Base-by-base conservation (phyloP, 176 grass and related monocot genomes). In the Chrysopogon serrulatus region DNA sequence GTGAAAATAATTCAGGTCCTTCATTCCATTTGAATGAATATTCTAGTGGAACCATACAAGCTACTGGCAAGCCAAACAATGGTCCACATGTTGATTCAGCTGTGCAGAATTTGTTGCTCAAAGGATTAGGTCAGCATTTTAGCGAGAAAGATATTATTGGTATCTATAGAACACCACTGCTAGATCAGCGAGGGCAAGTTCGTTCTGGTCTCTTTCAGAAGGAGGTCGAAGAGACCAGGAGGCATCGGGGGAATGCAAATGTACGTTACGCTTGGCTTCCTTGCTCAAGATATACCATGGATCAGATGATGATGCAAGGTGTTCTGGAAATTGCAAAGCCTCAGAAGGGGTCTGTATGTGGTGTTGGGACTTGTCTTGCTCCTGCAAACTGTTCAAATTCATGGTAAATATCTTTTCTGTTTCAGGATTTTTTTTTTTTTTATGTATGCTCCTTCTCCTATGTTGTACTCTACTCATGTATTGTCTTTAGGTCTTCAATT, bases 201-300 rank as follows among this genome's bases (percentile, higher is more conserved):
- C 88, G 87, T n/a, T 89, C 78, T 72, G 85, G 76, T 76, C 45
- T 91, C 78, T 98, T 98, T 70, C 74, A 86, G 81, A 65, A 91
- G 77, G 87, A 93, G 77, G 69, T 95, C 16, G 85, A 95, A 79
- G 83, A 23, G 17, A 81, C 63, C 19, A 95, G 86, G 77, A 90
- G 57, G 24, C 48, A 47, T 1, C 93, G 96, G 48, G 93, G 93
- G 6, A 91, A 95, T n/a, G 91, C 93, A 86, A 93, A 98, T 88
- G 91, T 93, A 26, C 80, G 83, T 18, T 98, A 95, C 63, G 96
- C 96, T 6, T 98, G 92, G 92, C 80, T 98, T 73, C 51, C 93
- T 79, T 91, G 87, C 84, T 88, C 85, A 17, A 92, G 79, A 80
- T 80, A 88, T 86, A 53, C 68, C n/a, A 84, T 93, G 85, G 77